Conservation (phyloP, 305 asterid genomes). For the Solanum hybrid region DNA sequence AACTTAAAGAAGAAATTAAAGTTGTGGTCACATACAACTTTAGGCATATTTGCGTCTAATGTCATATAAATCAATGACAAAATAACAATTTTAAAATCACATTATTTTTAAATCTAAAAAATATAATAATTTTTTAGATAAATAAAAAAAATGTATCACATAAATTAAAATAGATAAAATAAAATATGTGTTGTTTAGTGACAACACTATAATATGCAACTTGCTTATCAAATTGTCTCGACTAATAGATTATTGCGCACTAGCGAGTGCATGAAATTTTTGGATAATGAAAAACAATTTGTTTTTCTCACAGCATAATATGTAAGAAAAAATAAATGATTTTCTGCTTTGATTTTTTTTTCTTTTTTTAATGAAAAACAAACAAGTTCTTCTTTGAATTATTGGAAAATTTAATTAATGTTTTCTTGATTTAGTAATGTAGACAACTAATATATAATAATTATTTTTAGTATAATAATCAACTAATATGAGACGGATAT, state of each 20-base stretch:
- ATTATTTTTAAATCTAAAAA: no score
- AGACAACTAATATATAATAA: no score
- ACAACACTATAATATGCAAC: background rate
- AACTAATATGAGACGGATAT: background rate
- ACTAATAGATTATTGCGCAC: background rate
- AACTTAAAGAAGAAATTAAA: background rate
- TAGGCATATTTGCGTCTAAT: background rate
- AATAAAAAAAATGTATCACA: background rate
- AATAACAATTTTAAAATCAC: background rate
- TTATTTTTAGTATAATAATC: no score
- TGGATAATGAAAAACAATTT: background rate
- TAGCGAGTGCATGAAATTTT: background rate
- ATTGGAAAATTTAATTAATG: no score
- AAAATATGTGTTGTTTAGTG: background rate
- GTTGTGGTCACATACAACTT: background rate
- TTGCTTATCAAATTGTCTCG: background rate
- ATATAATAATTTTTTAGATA: no score
- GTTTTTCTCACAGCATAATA: background rate
- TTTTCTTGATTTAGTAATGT: no score
- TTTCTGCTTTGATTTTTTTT: background rate
- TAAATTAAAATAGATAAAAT: no score
- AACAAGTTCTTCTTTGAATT: background rate
- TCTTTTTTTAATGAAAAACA: background rate
- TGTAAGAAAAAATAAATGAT: background rate
- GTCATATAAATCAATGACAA: background rate